Percentiles rank a stretch among this genome's conserved stretches.
Evolutionary conservation across 1,284 basidiomycete species (phyloP).

Genomic region (Apiotrichum mycotoxinovorans): DNA sequence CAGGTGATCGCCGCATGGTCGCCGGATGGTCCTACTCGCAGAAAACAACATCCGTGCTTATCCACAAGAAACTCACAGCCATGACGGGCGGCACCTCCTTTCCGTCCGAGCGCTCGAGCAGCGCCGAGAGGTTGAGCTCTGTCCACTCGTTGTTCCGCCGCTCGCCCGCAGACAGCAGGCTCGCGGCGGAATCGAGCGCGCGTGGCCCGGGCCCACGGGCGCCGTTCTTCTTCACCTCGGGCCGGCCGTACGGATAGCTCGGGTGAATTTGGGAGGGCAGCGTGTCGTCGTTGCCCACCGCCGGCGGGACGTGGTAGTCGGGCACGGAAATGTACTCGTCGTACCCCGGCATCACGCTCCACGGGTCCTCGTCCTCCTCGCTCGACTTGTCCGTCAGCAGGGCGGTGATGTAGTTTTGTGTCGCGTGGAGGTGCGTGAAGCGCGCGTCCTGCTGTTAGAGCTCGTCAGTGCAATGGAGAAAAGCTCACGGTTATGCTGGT

Average conservation of each 20-base stretch:
- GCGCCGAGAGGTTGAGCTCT: slow-evolving; percentile 32
- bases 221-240: slow-evolving; percentile 2
- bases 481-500: slow-evolving; percentile 31
- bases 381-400: slow-evolving; percentile 39
- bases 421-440: slow-evolving; percentile 43
- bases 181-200: too few relatives aligned
- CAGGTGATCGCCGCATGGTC: too few relatives aligned
- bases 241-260: slow-evolving; percentile 41
- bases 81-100: slow-evolving; percentile 47
- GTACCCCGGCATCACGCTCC: slow-evolving; percentile 47
- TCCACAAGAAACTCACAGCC: slow-evolving; percentile 35
- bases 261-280: slow-evolving; percentile 42
- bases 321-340: slow-evolving; percentile 37
- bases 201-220: slow-evolving; percentile 8
- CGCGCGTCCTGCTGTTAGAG: slow-evolving; percentile 37
- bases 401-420: slow-evolving; percentile 30
- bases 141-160: slow-evolving; percentile 26
- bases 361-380: slow-evolving; percentile 30
- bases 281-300: slow-evolving; percentile 42
- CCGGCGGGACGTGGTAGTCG: slow-evolving; percentile 29
- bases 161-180: not conserved
- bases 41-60: not conserved
- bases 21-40: too few relatives aligned
- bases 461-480: not conserved
- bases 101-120: slow-evolving; percentile 32